Evolutionary conservation across 1,284 basidiomycete species (phyloP), one percentile per base, ranked within the genome.

Genomic region (Mycocalia duriaeana): DNA sequence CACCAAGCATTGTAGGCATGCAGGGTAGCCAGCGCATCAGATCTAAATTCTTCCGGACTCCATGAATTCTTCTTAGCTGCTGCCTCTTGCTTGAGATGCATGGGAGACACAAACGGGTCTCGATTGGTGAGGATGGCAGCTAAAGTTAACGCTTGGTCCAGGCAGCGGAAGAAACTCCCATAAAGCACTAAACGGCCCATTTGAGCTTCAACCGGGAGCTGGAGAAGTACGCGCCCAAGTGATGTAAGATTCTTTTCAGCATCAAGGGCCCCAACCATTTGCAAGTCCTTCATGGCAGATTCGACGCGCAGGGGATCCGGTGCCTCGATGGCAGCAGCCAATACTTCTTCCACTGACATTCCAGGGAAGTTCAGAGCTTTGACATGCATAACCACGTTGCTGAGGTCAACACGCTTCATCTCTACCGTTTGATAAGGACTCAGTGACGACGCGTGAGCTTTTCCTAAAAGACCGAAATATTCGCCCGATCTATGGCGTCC

Each of bases 321-420:
- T 4, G 95, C 90, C 64, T 97, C 94, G 53, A 97, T 97, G 7
- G 89, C 81, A 19, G 79, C 82, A 0, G 80, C 84, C 16, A 98
- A 73, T 20, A 97, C 93, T 48, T 94, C 86, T 61, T 96, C 90
- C 16, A 91, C 90, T 25, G 81, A 72, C 82, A 94, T 85, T 44
- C 83, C 84, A 5, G 92, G 89, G 63, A 97, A 90, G 60, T 94
- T 87, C 40, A 97, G 78, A n/a, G 94, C 94, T 61, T 96, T 98
- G 68, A 98, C 84, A 63, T 95, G 94, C 94, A 96, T 94, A 23
- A 93, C 90, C 44, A 94, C 86, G 60, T 93, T 91, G 63, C 83
- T 92, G 56, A 94, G 65, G 66, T 94, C 91, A n/a, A 87, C 82
- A 25, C 94, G 81, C 68, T 93, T 94, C 93, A 98, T 98, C 69